Conservation (phyloP, 345 rosid species). For the Noccaea caerulescens region DNA sequence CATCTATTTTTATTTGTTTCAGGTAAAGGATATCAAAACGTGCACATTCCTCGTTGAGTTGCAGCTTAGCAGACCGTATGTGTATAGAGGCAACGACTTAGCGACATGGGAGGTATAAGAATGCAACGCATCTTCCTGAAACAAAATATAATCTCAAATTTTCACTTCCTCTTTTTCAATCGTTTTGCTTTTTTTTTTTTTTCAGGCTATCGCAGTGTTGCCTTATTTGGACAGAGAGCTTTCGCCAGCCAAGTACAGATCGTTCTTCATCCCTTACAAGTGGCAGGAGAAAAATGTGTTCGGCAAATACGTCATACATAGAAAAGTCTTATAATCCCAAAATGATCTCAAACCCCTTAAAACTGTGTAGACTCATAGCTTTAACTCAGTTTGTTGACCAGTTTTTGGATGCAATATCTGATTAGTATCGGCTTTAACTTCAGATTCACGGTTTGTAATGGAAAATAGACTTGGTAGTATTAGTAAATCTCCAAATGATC, state of each 20-base stretch:
- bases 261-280: constrained; percentile 83
- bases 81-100: constrained; percentile 77
- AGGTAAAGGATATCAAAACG: constrained; percentile 66
- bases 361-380: constrained; percentile 16
- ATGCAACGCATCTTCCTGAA: neutral
- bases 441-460: constrained; percentile 22
- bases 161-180: neutral
- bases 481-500: constrained; percentile 17
- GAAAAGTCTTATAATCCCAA: constrained; percentile 44
- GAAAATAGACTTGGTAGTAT: constrained; percentile 13
- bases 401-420: constrained; percentile 23
- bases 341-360: constrained; percentile 21
- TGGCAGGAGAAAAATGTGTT: constrained; percentile 91
- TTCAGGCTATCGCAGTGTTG: constrained; percentile 75
- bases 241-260: constrained; percentile 79
- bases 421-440: constrained; percentile 28
- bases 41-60: constrained; percentile 92
- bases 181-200: neutral
- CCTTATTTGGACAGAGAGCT: constrained; percentile 92
- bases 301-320: constrained; percentile 77
- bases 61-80: constrained; percentile 77
- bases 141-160: neutral
- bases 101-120: constrained; percentile 88
- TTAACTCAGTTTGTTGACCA: constrained; percentile 20
- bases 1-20: constrained; percentile 20